A percentile compares a stretch with the other conserved stretches of the same genome.
phyloP scores from a whole-genome alignment of 139 green algal genomes.

The Nannochloris sp. region DNA sequence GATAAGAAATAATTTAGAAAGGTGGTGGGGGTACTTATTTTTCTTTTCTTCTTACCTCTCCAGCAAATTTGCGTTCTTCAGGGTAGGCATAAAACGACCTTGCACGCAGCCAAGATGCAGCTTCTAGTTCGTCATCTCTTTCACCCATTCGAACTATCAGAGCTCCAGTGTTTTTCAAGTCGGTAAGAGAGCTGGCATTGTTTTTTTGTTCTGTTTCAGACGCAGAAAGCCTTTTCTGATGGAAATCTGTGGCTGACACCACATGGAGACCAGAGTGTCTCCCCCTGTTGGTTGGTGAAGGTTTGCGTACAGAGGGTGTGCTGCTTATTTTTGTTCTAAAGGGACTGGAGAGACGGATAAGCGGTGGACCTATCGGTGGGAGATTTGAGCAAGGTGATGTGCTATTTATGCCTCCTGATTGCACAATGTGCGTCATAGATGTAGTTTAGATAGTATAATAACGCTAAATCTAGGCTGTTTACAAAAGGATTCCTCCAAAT shows the following conservation, averaged over 20 bases:
- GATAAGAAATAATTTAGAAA: neutral
- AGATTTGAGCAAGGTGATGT: too few species aligned
- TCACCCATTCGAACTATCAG: slow-evolving; percentile 9
- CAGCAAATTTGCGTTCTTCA: slow-evolving; percentile 41
- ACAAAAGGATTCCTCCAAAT: too few species aligned
- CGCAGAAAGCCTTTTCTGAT: slow-evolving; percentile 3
- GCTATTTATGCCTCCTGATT: too few species aligned
- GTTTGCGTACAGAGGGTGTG: too few species aligned
- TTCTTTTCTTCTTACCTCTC: slow-evolving; percentile 18
- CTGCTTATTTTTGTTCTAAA: too few species aligned
- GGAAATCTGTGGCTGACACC: neutral
- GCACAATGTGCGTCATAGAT: too few species aligned
- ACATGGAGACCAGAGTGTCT: neutral
- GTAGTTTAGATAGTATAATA: too few species aligned
- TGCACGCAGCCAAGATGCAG: slow-evolving; percentile 27
- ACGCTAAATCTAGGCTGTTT: too few species aligned
- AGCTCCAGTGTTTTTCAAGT: slow-evolving; percentile 3
- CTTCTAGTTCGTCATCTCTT: slow-evolving; percentile 32
- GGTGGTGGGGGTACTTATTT: neutral
- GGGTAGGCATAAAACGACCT: slow-evolving; percentile 46
- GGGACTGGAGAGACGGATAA: too few species aligned
- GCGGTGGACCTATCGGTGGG: too few species aligned
- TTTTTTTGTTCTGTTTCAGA: neutral
- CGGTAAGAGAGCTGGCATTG: neutral
- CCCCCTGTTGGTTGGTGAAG: neutral